phyloP scores from a whole-genome alignment of 257 asterid genomes.

The Ajuga chamaepitys region DNA sequence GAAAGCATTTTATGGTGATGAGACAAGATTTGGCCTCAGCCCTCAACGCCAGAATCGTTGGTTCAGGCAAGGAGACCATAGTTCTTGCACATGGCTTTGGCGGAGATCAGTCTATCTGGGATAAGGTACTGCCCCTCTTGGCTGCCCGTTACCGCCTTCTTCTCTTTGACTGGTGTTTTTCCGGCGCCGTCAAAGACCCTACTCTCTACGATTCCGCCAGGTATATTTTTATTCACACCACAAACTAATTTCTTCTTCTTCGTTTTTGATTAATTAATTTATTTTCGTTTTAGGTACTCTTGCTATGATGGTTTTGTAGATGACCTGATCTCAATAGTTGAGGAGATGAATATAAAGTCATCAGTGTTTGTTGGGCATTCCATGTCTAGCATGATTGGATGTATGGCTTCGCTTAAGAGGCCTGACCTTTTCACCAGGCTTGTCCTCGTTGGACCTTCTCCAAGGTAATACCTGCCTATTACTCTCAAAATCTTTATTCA shows the following conservation, averaged over 20 bases:
- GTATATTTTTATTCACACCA: neutral
- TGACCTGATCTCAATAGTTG: slow-evolving; percentile 50
- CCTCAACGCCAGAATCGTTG: slow-evolving; percentile 54
- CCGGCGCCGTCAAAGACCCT: slow-evolving; percentile 51
- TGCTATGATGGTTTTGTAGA: slow-evolving; percentile 65
- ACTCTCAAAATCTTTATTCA: neutral
- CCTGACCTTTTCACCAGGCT: slow-evolving; percentile 64
- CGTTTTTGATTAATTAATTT: neutral
- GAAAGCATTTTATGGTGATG: slow-evolving; percentile 13
- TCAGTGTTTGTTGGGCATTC: slow-evolving; percentile 78
- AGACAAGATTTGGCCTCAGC: slow-evolving; percentile 24
- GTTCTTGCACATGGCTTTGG: slow-evolving; percentile 83
- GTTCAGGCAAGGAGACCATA: slow-evolving; percentile 54
- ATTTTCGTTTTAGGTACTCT: slow-evolving; percentile 27
- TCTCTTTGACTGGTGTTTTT: slow-evolving; percentile 77
- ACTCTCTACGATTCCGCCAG: slow-evolving; percentile 37
- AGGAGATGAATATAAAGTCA: slow-evolving; percentile 54
- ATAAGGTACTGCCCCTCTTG: slow-evolving; percentile 39
- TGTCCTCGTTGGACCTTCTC: slow-evolving; percentile 62
- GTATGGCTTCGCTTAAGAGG: slow-evolving; percentile 69
- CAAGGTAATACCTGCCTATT: too few species aligned
- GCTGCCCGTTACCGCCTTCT: slow-evolving; percentile 33
- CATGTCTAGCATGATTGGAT: slow-evolving; percentile 88
- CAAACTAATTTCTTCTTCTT: neutral
- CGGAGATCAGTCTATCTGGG: slow-evolving; percentile 78